These are phyloP conservation scores for Phytophthora capsici DNA, from an alignment of 352 stramenopile species.

Conservation along the genomic window DNA sequence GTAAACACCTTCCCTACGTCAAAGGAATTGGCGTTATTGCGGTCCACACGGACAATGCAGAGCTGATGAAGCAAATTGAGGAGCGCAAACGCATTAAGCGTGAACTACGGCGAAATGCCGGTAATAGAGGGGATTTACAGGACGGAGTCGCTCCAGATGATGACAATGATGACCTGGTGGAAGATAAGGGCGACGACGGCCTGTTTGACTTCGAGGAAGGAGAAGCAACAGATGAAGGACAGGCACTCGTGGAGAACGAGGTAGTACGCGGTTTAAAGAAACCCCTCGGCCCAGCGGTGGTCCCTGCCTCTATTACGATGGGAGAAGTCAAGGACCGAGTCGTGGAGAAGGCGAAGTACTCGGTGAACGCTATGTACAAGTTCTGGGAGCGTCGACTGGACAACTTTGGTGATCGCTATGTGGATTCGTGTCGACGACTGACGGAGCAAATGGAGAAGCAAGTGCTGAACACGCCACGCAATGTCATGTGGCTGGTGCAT, in stretches of 20 bases:
- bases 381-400: slow-evolving; percentile 76
- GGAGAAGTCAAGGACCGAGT: slow-evolving; percentile 28
- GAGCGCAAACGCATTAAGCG: slow-evolving; percentile 71
- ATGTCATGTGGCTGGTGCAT: slow-evolving; percentile 56
- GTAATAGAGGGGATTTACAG: slow-evolving; percentile 42
- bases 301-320: slow-evolving; percentile 61
- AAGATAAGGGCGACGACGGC: slow-evolving; percentile 44
- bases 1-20: slow-evolving; percentile 60
- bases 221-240: slow-evolving; percentile 42
- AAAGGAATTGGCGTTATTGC: slow-evolving; percentile 61
- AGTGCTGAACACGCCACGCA: slow-evolving; percentile 43
- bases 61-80: slow-evolving; percentile 69
- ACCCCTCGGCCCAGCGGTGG: slow-evolving; percentile 45
- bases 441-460: slow-evolving; percentile 76
- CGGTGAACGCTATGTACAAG: slow-evolving; percentile 65
- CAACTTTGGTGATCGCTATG: slow-evolving; percentile 68
- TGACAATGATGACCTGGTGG: slow-evolving; percentile 31
- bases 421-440: slow-evolving; percentile 70
- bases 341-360: slow-evolving; percentile 63
- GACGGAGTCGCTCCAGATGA: slow-evolving; percentile 41
- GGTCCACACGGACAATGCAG: slow-evolving; percentile 48
- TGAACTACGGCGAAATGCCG: slow-evolving; percentile 45
- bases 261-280: slow-evolving; percentile 53
- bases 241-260: slow-evolving; percentile 54
- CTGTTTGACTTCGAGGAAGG: slow-evolving; percentile 48